Evolutionary conservation across 2,329 filamentous ascomycete species (phyloP).

Genomic region (Penicillium sp.): DNA sequence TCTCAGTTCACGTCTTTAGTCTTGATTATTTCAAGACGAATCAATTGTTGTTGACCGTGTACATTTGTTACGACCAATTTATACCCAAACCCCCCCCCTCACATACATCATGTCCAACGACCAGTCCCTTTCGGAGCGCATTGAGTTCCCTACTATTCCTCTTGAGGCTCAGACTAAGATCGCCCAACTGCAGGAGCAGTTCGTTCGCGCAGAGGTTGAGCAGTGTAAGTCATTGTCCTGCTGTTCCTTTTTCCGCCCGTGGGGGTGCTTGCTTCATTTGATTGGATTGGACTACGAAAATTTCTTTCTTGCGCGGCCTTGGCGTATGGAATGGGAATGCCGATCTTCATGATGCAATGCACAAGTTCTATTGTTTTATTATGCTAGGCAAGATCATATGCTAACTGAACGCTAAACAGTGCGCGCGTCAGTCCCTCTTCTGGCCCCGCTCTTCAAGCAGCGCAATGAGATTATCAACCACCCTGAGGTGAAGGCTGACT

Average conservation of each 20-base stretch:
- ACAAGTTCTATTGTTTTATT: not conserved
- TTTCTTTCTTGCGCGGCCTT: not conserved
- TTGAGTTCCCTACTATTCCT: slow-evolving; percentile 35
- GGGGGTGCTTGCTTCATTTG: not conserved
- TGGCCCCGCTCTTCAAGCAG: slow-evolving; percentile 72
- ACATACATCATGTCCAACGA: slow-evolving; percentile 20
- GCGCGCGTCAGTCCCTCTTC: slow-evolving; percentile 69
- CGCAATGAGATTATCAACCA: slow-evolving; percentile 68
- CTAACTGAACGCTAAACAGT: slow-evolving; percentile 50
- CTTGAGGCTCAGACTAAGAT: slow-evolving; percentile 62
- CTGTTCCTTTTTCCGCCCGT: not conserved
- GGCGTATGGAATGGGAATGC: not conserved
- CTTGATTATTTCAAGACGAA: not conserved
- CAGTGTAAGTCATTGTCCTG: slow-evolving; percentile 63
- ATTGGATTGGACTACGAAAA: not conserved
- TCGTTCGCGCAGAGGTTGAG: slow-evolving; percentile 79
- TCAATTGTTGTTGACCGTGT: not conserved
- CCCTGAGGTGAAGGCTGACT: slow-evolving; percentile 64
- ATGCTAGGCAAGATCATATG: not conserved
- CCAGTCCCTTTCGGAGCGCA: slow-evolving; percentile 37
- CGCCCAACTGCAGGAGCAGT: slow-evolving; percentile 76
- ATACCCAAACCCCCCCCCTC: not conserved
- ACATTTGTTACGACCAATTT: not conserved
- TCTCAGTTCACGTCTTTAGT: not conserved
- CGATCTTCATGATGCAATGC: not conserved